Base-by-base conservation (phyloP, 2,329 filamentous ascomycete species). In the Aspergillus sojae region DNA sequence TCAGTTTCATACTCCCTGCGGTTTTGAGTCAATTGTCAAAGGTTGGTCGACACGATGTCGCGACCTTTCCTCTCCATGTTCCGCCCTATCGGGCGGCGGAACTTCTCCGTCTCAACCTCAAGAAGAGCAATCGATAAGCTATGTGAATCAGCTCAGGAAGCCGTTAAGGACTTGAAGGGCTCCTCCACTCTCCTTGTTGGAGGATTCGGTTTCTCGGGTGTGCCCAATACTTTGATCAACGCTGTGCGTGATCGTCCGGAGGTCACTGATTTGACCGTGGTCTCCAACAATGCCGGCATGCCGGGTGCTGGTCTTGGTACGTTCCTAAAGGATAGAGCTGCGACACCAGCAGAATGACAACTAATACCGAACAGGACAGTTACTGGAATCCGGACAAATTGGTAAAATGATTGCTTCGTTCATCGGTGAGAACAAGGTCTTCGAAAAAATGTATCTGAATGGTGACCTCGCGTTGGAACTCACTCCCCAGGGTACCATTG, bases 391-490 rank as follows among this genome's bases (percentile, higher is more conserved):
- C 1, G 89, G 90, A n/a, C 91, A 93, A 73, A 85, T 94, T 58
- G 84, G 86, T 67, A 89, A 90, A 68, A 88, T 94, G 79, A 88
- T 93, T 66, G 83, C 92, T 32, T 92, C 89, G 19, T 94, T 91
- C 67, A 86, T 94, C 36, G 91, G 91, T 45, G 88, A 89, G 71
- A 94, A 94, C 79, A 94, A 95, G 82, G 90, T 90, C 11, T 92
- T 97, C 66, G 93, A 96, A 82, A 85, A 86, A 74, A 94, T 94
- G 89, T 97, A 96, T 78, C 84, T 96, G 58, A 90, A 85, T 7
- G 93, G 93, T 65, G 85, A 95, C 75, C 87, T 96, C 62, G 90
- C 94, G 76, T 86, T 97, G 59, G 93, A 97, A 81, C 86, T 97
- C 67, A 94, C 91, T 28, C 93, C 93, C 1, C 93, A 96, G 79